phyloP scores from a whole-genome alignment of 768 basidiomycete species.

The Auricularia cornea region DNA sequence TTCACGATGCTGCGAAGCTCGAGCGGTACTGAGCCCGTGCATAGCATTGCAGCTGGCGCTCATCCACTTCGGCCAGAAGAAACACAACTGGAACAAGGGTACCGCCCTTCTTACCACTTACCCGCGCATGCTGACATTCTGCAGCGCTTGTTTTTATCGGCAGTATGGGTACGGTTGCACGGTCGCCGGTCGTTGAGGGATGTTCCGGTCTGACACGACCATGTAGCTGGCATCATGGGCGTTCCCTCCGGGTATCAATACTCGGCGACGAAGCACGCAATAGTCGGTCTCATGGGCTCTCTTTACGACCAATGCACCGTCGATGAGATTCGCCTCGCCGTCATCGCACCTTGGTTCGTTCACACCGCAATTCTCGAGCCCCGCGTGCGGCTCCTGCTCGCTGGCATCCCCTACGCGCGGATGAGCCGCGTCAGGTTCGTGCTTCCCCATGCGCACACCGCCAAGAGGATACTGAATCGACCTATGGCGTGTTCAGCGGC shows the following conservation, averaged over 20 bases:
- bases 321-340: slow-evolving; percentile 35
- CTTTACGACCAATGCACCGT: slow-evolving; percentile 29
- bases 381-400: background rate
- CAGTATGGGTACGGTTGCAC: slow-evolving; percentile 37
- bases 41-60: slow-evolving; percentile 43
- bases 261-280: slow-evolving; percentile 44
- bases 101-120: background rate
- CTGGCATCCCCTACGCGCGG: background rate
- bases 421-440: background rate
- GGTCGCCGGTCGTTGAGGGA: background rate
- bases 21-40: background rate
- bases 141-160: slow-evolving; percentile 47
- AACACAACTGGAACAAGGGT: slow-evolving; percentile 13
- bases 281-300: slow-evolving; percentile 46
- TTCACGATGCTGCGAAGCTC: background rate
- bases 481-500: slow-evolving; percentile 22
- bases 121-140: slow-evolving; percentile 14
- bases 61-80: slow-evolving; percentile 37
- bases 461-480: background rate
- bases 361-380: slow-evolving; percentile 22
- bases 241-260: slow-evolving; percentile 42
- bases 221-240: slow-evolving; percentile 40
- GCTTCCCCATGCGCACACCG: too few species aligned
- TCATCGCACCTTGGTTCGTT: slow-evolving; percentile 47
- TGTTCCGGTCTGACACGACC: background rate